These are phyloP conservation scores for Hymenoscyphus salicellus DNA, from an alignment of 2,329 filamentous ascomycete species.

Conservation along the genomic window DNA sequence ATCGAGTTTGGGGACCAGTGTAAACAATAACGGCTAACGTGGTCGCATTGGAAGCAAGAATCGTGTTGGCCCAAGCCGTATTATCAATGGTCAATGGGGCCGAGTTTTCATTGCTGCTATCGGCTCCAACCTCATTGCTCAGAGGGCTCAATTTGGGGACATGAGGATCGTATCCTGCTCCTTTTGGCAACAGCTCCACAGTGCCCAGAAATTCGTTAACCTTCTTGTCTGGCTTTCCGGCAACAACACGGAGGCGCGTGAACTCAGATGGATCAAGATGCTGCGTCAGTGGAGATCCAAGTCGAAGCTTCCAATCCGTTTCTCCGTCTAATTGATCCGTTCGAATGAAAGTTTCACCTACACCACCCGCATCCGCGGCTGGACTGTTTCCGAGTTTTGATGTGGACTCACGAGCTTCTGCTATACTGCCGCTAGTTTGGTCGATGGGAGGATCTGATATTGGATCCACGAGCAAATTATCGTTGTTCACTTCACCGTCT, in stretches of 20 bases:
- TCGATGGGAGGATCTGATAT: conserved; percentile 33
- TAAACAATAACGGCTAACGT: conserved; percentile 91
- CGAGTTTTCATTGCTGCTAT: conserved; percentile 46
- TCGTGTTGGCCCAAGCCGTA: conserved; percentile 97
- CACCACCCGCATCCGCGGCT: conserved; percentile 32
- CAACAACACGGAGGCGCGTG: conserved; percentile 66
- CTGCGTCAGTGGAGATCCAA: conserved; percentile 85
- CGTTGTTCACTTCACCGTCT: conserved; percentile 12
- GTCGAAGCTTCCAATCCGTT: conserved; percentile 94
- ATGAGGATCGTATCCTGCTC: conserved; percentile 47
- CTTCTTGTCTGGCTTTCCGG: conserved; percentile 85
- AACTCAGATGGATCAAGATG: conserved; percentile 71
- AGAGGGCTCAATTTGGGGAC: conserved; percentile 30
- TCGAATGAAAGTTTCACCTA: conserved; percentile 89
- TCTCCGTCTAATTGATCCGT: conserved; percentile 97
- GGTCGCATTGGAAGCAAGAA: conserved; percentile 87
- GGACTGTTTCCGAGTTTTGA: conserved; percentile 30
- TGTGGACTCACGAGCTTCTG: conserved; percentile 28
- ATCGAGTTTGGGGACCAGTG: conserved; percentile 89
- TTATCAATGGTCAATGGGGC: conserved; percentile 88
- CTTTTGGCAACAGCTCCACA: conserved; percentile 66
- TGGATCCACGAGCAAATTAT: conserved; percentile 32
- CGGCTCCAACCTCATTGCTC: conserved; percentile 30
- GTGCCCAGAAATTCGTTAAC: conserved; percentile 96
- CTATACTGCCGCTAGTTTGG: conserved; percentile 20